Conservation (phyloP, 2,329 filamentous ascomycete species). For the Claviceps monticola region DNA sequence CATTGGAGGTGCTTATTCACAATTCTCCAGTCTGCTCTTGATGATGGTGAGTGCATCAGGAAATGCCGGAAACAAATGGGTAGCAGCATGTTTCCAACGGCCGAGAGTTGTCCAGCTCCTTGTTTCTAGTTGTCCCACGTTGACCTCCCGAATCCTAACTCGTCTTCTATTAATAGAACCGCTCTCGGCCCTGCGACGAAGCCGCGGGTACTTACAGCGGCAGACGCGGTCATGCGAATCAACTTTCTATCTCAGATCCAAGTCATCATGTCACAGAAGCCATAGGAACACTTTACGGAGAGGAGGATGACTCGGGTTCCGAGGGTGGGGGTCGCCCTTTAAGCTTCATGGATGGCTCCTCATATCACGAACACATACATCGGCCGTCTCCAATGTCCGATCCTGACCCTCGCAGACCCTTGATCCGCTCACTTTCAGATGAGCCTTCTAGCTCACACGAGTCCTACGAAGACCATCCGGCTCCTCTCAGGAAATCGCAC, state of each 20-base stretch:
- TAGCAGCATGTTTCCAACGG: background rate
- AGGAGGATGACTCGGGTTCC: constrained; percentile 50
- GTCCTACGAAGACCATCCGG: constrained; percentile 19
- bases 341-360: constrained; percentile 53
- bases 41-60: constrained; percentile 33
- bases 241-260: constrained; percentile 66
- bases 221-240: constrained; percentile 43
- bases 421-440: constrained; percentile 34
- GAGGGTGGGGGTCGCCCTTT: constrained; percentile 44
- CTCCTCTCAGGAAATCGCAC: constrained; percentile 27
- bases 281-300: constrained; percentile 81
- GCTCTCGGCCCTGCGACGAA: constrained; percentile 41
- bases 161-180: constrained; percentile 31
- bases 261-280: constrained; percentile 90
- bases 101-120: background rate
- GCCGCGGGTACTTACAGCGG: constrained; percentile 41
- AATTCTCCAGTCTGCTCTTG: constrained; percentile 24
- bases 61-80: background rate
- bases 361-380: constrained; percentile 38
- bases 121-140: background rate
- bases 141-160: background rate
- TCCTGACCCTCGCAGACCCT: constrained; percentile 25
- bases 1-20: constrained; percentile 19
- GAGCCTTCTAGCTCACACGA: constrained; percentile 18
- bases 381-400: constrained; percentile 14